Percentiles rank a stretch among this genome's conserved stretches.
These are phyloP conservation scores for Verticillium tricorpus DNA, from an alignment of 2,329 filamentous ascomycete species.

Conservation along the genomic window DNA sequence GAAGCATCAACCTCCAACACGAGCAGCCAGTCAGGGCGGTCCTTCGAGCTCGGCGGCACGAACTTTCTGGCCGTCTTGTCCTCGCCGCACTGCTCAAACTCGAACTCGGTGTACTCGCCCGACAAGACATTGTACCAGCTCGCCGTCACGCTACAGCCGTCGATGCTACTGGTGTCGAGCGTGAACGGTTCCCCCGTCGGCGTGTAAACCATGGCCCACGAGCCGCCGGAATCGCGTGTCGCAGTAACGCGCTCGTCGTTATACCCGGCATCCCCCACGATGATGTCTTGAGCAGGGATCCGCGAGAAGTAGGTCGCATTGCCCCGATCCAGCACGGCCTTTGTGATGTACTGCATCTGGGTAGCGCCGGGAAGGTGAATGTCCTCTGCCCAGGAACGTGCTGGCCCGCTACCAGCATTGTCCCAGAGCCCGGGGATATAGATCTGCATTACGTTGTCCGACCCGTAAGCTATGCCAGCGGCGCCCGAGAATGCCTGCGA, in stretches of 20 bases:
- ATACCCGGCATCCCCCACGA: constrained; percentile 8
- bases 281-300: constrained; percentile 10
- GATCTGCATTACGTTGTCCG: constrained; percentile 14
- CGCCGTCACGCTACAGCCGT: constrained; percentile 6
- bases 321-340: constrained; percentile 13
- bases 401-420: constrained; percentile 11
- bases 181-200: constrained; percentile 11
- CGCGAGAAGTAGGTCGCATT: constrained; percentile 10
- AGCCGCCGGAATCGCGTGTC: constrained; percentile 10
- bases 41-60: constrained; percentile 6
- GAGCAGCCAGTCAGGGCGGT: constrained; percentile 12
- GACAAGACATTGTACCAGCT: constrained; percentile 12
- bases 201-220: constrained; percentile 15
- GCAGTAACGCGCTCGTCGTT: constrained; percentile 13
- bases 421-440: constrained; percentile 10
- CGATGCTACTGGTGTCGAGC: constrained; percentile 10
- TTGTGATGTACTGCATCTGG: constrained; percentile 14
- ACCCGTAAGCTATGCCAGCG: constrained; percentile 15
- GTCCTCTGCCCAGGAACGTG: constrained; percentile 9
- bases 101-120: constrained; percentile 9
- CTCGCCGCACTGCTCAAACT: constrained; percentile 8
- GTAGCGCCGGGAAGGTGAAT: constrained; percentile 13
- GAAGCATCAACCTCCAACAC: constrained; percentile 9
- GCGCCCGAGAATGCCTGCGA: constrained; percentile 12
- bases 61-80: constrained; percentile 4